Base-by-base conservation (phyloP, 106 monocot genomes). In the Agapanthus africanus region DNA sequence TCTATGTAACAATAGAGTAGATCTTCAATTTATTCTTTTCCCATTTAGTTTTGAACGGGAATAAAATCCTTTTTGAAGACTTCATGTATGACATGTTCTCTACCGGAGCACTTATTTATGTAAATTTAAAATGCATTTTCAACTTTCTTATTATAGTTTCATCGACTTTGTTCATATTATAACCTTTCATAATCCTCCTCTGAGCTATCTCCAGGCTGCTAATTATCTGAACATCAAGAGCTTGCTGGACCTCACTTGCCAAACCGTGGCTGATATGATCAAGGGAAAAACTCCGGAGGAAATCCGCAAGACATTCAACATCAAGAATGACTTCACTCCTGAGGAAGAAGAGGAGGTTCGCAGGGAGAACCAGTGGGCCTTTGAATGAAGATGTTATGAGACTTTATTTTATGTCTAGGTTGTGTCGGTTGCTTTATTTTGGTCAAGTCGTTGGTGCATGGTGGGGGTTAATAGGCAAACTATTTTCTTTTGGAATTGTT, bases 221-320 rank as follows among this genome's bases (percentile, higher is more conserved):
- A 72, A 72, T 28, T 72, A 72, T 63, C 63, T 72, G n/a, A 49
- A 72, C 63, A 72, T 72, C n/a, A 72, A 72, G 35, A 35, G 63
- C 11, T 63, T 72, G 21, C 63, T 72, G 33, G 72, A 72, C 14
- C 63, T 72, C 2, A 72, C 72, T 23, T 72, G 72, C 44, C 72
- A 72, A n/a, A 72, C 72, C 0, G 72, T 72, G 8, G 63, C 72
- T 47, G 72, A 72, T 33, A 72, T 72, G 72, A 72, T 72, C 8
- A 72, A 72, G 34, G 72, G 72, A 31, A 72, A 63, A 22, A 72
- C 72, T 33, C 72, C 72, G 4, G 72, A 72, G 41, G 72, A 72
- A 42, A 72, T 72, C 25, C 72, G 72, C 0, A 62, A 61, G 31
- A 61, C 63, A 4, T 72, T 63, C 72, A 72, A 63, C 63, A 72